Evolutionary conservation across 352 stramenopile species (phyloP), one percentile per base, ranked within the genome.

Genomic region (Vaucheria bursata): DNA sequence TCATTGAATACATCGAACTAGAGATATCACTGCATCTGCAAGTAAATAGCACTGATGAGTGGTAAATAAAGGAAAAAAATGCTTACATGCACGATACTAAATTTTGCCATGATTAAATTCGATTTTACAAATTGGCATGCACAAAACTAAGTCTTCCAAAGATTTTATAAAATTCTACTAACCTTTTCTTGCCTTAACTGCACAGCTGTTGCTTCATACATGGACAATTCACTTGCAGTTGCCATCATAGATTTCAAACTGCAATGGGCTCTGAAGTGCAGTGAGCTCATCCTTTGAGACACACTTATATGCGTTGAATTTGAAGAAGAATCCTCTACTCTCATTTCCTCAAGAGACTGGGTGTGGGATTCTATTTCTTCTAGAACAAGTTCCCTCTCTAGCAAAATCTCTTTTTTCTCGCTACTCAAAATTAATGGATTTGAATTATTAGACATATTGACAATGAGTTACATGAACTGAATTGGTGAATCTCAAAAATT

Each of bases 191-290:
- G 90, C 77, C 96, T 89, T 1, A 97, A 87, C 78, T 95, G 94
- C 85, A 97, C 91, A 18, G 91, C 90, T 6, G 92, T 96, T 4
- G 92, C 92, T 71, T 97, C 92, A 82, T 96, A 96, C 92, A 97
- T 97, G 8, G 89, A 94, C 5, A 97, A 83, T 86, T 97, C 92
- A 0, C 88, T 94, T 1, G 97, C 91, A 0, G 93, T 83, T n/a
- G 92, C 92, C 91, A 97, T 96, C 91, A 97, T 97, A n/a, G n/a
- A n/a, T n/a, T n/a, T n/a, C n/a, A n/a, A n/a, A n/a, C n/a, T n/a
- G n/a, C n/a, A n/a, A n/a, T n/a, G n/a, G n/a, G n/a, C n/a, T n/a
- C n/a, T n/a, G n/a, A n/a, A n/a, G n/a, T n/a, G n/a, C n/a, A n/a
- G n/a, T n/a, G n/a, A n/a, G n/a, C n/a, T n/a, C n/a, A n/a, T n/a